These are phyloP conservation scores for Candida suzukii DNA, from an alignment of 805 yeast genomes.

Conservation along the genomic window DNA sequence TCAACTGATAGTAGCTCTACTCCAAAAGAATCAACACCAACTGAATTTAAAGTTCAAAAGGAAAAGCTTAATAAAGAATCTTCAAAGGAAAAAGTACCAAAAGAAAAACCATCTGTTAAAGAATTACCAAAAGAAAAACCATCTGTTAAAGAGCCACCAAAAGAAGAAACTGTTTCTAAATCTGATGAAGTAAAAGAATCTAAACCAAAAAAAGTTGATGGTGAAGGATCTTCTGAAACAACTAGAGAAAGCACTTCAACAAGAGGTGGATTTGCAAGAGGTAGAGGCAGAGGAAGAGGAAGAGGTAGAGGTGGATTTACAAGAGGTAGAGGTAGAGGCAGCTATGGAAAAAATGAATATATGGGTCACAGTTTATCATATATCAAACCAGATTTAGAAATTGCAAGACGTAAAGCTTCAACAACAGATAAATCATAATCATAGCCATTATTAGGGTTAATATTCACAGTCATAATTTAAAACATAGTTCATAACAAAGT, in stretches of 20 bases:
- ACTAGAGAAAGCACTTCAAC: background rate
- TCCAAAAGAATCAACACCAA: background rate
- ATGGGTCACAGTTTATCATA: conserved; percentile 3
- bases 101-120: no score
- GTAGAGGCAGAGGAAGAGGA: conserved; percentile 7
- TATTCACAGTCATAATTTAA: no score
- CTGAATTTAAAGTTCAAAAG: background rate
- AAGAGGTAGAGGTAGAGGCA: background rate
- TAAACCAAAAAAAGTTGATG: background rate
- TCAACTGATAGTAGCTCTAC: no score
- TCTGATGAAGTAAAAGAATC: background rate
- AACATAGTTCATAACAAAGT: no score
- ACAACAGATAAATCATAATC: no score
- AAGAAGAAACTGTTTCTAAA: background rate
- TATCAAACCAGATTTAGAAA: conserved; percentile 17
- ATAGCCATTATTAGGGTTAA: no score
- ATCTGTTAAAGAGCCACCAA: background rate
- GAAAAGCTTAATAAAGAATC: background rate
- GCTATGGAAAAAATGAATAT: background rate
- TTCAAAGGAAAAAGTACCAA: no score
- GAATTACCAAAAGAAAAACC: no score
- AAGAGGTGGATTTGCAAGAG: background rate
- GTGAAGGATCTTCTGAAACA: background rate
- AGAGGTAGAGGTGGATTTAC: conserved; percentile 11
- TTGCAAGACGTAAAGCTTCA: no score